These are phyloP conservation scores for Aegilops longissima DNA, from an alignment of 176 grass and related monocot species.

Conservation along the genomic window DNA sequence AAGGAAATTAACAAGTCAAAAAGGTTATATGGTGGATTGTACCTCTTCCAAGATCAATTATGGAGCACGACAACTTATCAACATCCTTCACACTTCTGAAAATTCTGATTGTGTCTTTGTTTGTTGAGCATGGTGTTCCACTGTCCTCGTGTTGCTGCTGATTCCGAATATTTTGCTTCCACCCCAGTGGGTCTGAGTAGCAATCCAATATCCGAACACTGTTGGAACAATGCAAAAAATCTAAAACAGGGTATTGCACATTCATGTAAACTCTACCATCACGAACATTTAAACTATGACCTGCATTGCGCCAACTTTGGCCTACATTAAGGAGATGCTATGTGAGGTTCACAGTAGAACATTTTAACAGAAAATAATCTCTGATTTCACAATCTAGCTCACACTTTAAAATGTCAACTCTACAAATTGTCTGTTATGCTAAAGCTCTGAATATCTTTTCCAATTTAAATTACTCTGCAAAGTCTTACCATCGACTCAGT, in stretches of 20 bases:
- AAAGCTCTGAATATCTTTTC: too few species aligned
- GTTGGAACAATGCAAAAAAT: constrained; percentile 15
- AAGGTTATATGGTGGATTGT: neutral
- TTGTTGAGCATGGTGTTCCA: constrained; percentile 9
- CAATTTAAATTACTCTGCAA: neutral
- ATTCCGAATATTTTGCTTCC: constrained; percentile 56
- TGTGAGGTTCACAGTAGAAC: neutral
- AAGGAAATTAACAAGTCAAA: neutral
- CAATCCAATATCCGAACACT: constrained; percentile 80
- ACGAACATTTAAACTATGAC: constrained; percentile 18
- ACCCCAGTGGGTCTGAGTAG: constrained; percentile 83
- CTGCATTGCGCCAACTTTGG: neutral
- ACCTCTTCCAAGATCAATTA: constrained; percentile 69
- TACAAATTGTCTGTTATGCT: too few species aligned
- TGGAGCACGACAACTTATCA: constrained; percentile 48
- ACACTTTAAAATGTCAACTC: neutral
- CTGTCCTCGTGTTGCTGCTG: constrained; percentile 19
- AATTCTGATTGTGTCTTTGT: constrained; percentile 30
- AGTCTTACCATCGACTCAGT: constrained; percentile 52
- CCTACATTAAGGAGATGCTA: neutral
- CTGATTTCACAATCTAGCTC: neutral
- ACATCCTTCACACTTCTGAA: constrained; percentile 66
- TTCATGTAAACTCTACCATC: neutral
- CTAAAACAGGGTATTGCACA: neutral
- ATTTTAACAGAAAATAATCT: neutral